Evolutionary conservation across 2,329 filamentous ascomycete species (phyloP).

Genomic region (Phaeosphaeria sp.): DNA sequence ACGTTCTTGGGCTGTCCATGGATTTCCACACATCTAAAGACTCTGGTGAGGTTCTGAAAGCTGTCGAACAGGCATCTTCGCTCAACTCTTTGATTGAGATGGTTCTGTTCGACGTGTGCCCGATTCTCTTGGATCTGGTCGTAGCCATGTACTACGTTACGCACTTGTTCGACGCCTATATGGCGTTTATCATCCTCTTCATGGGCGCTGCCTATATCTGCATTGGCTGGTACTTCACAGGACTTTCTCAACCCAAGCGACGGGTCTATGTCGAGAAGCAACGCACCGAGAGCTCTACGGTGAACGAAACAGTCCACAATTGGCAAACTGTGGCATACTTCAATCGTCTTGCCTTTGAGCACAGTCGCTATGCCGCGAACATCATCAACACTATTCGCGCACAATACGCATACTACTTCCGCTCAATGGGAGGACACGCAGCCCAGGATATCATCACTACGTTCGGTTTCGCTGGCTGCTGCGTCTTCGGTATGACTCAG

Average conservation of each 20-base stretch:
- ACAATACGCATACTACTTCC: slow-evolving; percentile 41
- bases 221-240: slow-evolving; percentile 54
- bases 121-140: slow-evolving; percentile 67
- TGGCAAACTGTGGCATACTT: slow-evolving; percentile 68
- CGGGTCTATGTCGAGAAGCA: slow-evolving; percentile 52
- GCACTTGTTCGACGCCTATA: slow-evolving; percentile 65
- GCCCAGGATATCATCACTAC: slow-evolving; percentile 57
- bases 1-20: slow-evolving; percentile 72
- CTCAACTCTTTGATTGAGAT: slow-evolving; percentile 66
- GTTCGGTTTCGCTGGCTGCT: slow-evolving; percentile 56
- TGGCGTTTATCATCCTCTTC: slow-evolving; percentile 48
- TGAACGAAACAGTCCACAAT: slow-evolving; percentile 65
- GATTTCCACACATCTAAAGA: slow-evolving; percentile 73
- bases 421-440: slow-evolving; percentile 42
- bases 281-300: slow-evolving; percentile 59
- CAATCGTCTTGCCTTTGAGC: slow-evolving; percentile 63
- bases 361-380: slow-evolving; percentile 54
- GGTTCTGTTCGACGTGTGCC: slow-evolving; percentile 65
- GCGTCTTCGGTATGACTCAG: slow-evolving; percentile 61
- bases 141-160: slow-evolving; percentile 68
- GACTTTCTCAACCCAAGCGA: slow-evolving; percentile 50
- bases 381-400: slow-evolving; percentile 47
- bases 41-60: slow-evolving; percentile 68
- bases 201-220: slow-evolving; percentile 58
- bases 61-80: slow-evolving; percentile 68